phyloP scores from a whole-genome alignment of 306 rosid species.

The Leucaena leucocephala region DNA sequence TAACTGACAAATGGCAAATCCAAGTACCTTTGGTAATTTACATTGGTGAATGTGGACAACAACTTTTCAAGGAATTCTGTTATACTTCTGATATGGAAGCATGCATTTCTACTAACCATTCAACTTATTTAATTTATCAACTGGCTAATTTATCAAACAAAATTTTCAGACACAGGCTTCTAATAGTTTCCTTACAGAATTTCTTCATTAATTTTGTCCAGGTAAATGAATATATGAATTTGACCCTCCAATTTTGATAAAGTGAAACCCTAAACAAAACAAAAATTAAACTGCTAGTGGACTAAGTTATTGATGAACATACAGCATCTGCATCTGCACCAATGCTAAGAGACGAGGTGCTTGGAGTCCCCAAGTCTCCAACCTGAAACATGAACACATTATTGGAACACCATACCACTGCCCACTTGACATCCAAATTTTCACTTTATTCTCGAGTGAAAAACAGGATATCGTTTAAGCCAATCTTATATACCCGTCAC shows the following conservation, averaged over 20 bases:
- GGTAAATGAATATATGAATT: neutral
- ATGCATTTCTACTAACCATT: neutral
- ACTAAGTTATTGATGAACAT: neutral
- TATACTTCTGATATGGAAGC: neutral
- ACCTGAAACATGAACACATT: conserved; percentile 38
- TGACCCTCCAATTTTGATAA: neutral
- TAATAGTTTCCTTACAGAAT: neutral
- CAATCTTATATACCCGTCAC: neutral
- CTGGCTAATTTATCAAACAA: neutral
- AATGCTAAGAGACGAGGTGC: conserved; percentile 52
- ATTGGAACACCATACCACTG: conserved; percentile 1
- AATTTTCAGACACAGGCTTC: neutral
- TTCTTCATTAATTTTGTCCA: neutral
- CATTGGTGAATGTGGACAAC: neutral
- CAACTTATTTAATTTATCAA: neutral
- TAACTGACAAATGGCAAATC: neutral
- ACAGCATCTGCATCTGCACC: conserved; percentile 65
- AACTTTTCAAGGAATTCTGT: neutral
- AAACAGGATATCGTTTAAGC: neutral
- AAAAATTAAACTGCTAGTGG: neutral
- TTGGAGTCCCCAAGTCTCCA: conserved; percentile 52
- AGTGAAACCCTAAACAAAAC: neutral
- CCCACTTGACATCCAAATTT: neutral
- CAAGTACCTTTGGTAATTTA: neutral
- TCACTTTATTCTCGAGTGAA: neutral